These are phyloP conservation scores for Trichoderma oligosporum DNA, from an alignment of 2,329 filamentous ascomycete genomes.

Conservation along the genomic window DNA sequence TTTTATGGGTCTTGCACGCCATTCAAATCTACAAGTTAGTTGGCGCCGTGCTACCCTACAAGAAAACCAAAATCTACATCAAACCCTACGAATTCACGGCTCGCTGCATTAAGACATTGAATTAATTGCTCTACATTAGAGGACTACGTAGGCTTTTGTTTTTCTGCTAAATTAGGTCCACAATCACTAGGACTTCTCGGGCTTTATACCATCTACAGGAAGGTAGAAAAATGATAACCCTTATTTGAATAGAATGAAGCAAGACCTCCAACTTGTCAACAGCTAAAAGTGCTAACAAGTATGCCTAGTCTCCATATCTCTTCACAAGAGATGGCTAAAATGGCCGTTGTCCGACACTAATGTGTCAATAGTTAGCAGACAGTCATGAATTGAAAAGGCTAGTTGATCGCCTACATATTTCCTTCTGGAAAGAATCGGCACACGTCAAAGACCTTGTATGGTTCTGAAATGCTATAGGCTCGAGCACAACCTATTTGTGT, in stretches of 20 bases:
- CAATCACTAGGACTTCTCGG: too few relatives aligned
- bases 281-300: too few relatives aligned
- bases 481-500: constrained; percentile 35
- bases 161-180: too few relatives aligned
- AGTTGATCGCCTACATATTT: constrained; percentile 33
- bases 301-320: neutral
- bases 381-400: neutral
- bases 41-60: neutral
- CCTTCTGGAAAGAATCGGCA: constrained; percentile 36
- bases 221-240: too few relatives aligned
- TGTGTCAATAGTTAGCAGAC: neutral
- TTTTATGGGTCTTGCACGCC: neutral
- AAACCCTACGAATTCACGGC: too few relatives aligned
- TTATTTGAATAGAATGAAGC: too few relatives aligned
- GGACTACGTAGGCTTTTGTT: too few relatives aligned
- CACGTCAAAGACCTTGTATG: constrained; percentile 34
- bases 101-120: too few relatives aligned
- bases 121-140: too few relatives aligned
- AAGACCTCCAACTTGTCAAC: too few relatives aligned
- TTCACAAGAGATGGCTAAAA: neutral
- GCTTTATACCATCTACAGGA: too few relatives aligned
- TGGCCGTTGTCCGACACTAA: constrained; percentile 31
- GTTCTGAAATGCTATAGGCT: constrained; percentile 31
- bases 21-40: neutral
- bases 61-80: too few relatives aligned